Base-by-base conservation (phyloP, 2,329 filamentous ascomycete species). In the Arthrobotrys megalospora region DNA sequence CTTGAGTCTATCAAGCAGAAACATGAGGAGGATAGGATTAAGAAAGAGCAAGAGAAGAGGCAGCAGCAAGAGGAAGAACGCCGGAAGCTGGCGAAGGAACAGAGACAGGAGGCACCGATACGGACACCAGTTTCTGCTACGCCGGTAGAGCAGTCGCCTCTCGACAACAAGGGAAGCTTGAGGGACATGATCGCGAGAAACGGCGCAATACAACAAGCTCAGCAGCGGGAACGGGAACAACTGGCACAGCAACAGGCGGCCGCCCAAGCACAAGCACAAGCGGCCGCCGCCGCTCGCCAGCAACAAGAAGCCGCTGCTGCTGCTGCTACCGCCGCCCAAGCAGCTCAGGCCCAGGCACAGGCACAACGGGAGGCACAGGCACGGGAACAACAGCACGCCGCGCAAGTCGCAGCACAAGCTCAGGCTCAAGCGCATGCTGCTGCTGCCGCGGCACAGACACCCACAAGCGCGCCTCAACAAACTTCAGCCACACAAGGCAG, bases 1-100 rank as follows among this genome's bases (percentile, higher is more conserved):
- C 89, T 99, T 50, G 93, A 93, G 73, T 92, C 93, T 73, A 97
- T 97, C 81, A 93, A 91, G 83, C 87, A 89, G 69, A 90, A 93
- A 50, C 91, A 93, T 77, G 90, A 91, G 28, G 93, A 96, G 83
- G 70, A 79, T n/a, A 69, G 41, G 21, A n/a, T 79, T 16, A 92
- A 90, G 82, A 91, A 90, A 80, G 89, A 91, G 75, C 87, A 87
- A 16, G 89, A 90, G 79, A 88, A 88, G 76, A 11, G 52, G 6
- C 75, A 34, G 34, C 68, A 64, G 58, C 77, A 67, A 38, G 80
- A 81, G 63, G 80, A 82, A 55, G 82, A 83, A 38, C 66, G 79
- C 48, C 79, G 79, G 79, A 80, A 82, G 60, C 69, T 68, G 34
- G 75, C 63, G 73, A 80, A 69, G 58, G 80, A 65, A 21, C 70